phyloP scores from a whole-genome alignment of 2,329 filamentous ascomycete genomes.

The Xylaria sp. region DNA sequence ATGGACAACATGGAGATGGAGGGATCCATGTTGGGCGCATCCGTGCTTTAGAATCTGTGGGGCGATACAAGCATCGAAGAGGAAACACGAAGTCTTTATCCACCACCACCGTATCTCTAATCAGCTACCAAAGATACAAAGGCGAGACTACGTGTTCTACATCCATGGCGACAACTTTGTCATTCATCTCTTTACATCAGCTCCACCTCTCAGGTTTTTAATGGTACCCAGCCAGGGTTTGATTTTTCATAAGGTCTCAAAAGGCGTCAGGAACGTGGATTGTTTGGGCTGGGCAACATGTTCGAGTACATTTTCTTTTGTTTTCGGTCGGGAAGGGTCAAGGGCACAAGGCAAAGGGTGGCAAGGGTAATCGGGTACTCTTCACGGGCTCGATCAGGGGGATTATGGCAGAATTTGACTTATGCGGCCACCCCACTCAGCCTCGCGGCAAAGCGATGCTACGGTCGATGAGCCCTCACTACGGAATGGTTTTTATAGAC shows the following conservation, averaged over 20 bases:
- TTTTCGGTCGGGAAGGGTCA: slow-evolving; percentile 15
- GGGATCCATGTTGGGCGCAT: slow-evolving; percentile 43
- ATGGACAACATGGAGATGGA: slow-evolving; percentile 49
- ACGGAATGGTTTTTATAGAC: slow-evolving; percentile 1
- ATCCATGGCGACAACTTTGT: neutral
- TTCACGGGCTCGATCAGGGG: slow-evolving; percentile 18
- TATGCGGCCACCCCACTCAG: slow-evolving; percentile 1
- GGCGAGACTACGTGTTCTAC: neutral
- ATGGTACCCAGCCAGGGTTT: slow-evolving; percentile 5
- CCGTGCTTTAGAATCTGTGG: slow-evolving; percentile 43
- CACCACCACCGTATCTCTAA: neutral
- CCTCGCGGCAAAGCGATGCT: neutral
- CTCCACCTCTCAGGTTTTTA: slow-evolving; percentile 1
- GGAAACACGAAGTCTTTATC: neutral
- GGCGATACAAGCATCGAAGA: neutral
- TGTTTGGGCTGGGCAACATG: slow-evolving; percentile 19
- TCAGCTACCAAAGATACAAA: neutral
- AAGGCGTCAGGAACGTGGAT: slow-evolving; percentile 26
- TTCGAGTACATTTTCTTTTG: slow-evolving; percentile 21
- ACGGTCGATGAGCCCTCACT: neutral
- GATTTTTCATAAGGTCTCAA: slow-evolving; percentile 18
- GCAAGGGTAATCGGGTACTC: slow-evolving; percentile 26
- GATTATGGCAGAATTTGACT: slow-evolving; percentile 16
- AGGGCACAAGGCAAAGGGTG: slow-evolving; percentile 27
- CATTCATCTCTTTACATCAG: neutral